Evolutionary conservation across 345 rosid genomes (phyloP).

Genomic region (Mallotus nudiflorus): DNA sequence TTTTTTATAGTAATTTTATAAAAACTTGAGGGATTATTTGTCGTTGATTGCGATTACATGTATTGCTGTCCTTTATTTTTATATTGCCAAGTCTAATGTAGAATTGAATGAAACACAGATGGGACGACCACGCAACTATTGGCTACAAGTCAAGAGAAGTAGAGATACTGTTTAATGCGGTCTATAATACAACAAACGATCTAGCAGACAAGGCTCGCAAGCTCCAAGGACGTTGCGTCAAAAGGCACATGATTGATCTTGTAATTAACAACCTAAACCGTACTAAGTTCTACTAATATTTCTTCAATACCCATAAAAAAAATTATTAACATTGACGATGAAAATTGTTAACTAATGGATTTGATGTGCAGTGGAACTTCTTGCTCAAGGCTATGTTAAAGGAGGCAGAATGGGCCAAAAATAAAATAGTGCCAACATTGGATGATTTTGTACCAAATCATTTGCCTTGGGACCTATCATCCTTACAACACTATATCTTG

Average conservation of each 20-base stretch:
- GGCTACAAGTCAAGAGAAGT: constrained; percentile 3
- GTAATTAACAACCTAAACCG: background rate
- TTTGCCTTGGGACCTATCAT: constrained; percentile 11
- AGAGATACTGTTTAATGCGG: constrained; percentile 7
- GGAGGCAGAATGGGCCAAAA: constrained; percentile 8
- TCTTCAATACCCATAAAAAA: too few species aligned
- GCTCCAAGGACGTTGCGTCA: constrained; percentile 5
- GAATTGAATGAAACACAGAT: background rate
- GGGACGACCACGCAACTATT: background rate
- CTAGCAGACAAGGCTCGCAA: background rate
- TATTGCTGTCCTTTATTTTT: too few species aligned
- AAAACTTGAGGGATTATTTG: too few species aligned
- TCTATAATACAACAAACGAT: background rate
- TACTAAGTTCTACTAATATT: too few species aligned
- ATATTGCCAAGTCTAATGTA: too few species aligned
- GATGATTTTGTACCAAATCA: background rate
- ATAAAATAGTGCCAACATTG: constrained; percentile 5
- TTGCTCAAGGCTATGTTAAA: constrained; percentile 9
- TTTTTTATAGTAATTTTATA: too few species aligned
- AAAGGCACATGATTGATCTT: background rate
- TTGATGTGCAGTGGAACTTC: background rate
- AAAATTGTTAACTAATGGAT: too few species aligned
- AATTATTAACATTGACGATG: too few species aligned
- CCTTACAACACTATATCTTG: constrained; percentile 6
- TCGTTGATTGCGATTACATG: too few species aligned